Conservation (phyloP, 1,284 basidiomycete species). For the Ceratobasidium sp. region DNA sequence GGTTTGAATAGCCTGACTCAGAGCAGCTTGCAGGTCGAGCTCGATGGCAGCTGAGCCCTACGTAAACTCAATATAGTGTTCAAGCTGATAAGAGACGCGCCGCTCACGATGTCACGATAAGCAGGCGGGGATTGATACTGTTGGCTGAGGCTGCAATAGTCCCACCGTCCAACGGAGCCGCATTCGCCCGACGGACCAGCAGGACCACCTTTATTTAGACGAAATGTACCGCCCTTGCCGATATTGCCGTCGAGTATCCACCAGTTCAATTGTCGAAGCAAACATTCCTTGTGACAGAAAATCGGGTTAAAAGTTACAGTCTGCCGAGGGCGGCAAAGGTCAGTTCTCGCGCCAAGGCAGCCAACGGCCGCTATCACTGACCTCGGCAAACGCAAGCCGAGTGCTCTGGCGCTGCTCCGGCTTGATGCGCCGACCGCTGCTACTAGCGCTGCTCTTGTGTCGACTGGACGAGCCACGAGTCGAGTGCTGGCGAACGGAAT, state of each 20-base stretch:
- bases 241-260: conserved; percentile 25
- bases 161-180: conserved; percentile 33
- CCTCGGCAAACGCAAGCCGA: conserved; percentile 6
- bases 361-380: background rate
- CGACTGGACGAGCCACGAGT: conserved; percentile 10
- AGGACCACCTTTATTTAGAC: conserved; percentile 26
- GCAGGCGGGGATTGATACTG: conserved; percentile 5
- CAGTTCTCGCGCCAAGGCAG: background rate
- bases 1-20: conserved; percentile 16
- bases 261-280: conserved; percentile 31
- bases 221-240: background rate
- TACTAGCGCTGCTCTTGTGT: background rate
- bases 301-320: conserved; percentile 30
- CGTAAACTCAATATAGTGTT: background rate
- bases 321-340: background rate
- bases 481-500: background rate
- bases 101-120: conserved; percentile 18
- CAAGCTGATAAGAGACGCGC: background rate
- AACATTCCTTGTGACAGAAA: conserved; percentile 19
- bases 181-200: conserved; percentile 24
- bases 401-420: conserved; percentile 21
- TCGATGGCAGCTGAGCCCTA: conserved; percentile 10
- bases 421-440: background rate
- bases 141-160: conserved; percentile 1
- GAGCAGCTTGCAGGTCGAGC: background rate